A percentile compares a stretch with the other conserved stretches of the same genome.
Conservation (phyloP, 805 yeast species). For the Hanseniaspora pseudoguilliermondii region DNA sequence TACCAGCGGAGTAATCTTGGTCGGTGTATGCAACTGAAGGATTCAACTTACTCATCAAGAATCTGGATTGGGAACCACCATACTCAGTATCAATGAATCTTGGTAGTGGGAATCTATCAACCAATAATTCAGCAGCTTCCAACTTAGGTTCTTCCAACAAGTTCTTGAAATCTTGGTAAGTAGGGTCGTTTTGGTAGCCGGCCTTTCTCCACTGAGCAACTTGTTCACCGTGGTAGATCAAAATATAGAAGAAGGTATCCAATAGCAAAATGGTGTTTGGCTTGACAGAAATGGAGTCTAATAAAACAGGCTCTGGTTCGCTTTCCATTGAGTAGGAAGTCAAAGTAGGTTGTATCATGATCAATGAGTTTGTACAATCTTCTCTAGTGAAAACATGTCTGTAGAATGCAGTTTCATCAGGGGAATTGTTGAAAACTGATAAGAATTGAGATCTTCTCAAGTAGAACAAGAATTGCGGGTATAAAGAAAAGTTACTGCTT, state of each 20-base stretch:
- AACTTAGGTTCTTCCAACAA: constrained; percentile 78
- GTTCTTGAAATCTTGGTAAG: constrained; percentile 74
- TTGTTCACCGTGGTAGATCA: constrained; percentile 88
- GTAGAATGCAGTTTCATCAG: constrained; percentile 96
- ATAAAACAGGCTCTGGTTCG: constrained; percentile 80
- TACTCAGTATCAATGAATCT: constrained; percentile 95
- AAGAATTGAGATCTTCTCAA: constrained; percentile 91
- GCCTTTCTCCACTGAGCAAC: constrained; percentile 94
- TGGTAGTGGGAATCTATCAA: constrained; percentile 94
- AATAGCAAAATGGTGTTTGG: constrained; percentile 76
- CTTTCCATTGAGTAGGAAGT: constrained; percentile 72
- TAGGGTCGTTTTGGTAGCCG: constrained; percentile 84
- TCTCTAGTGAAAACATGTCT: constrained; percentile 85
- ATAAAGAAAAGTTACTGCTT: constrained; percentile 68
- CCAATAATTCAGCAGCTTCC: constrained; percentile 83
- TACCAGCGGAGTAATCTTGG: constrained; percentile 37
- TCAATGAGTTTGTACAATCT: constrained; percentile 81
- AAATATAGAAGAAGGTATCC: constrained; percentile 93
- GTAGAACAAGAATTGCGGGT: constrained; percentile 93
- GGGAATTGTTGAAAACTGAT: constrained; percentile 93
- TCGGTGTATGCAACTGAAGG: constrained; percentile 76
- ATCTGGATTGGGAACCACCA: constrained; percentile 97
- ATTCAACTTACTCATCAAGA: constrained; percentile 84
- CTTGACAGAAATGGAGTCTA: constrained; percentile 84
- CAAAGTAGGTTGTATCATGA: constrained; percentile 96